phyloP scores from a whole-genome alignment of 2,329 filamentous ascomycete species.

The Coleophoma crateriformis region DNA sequence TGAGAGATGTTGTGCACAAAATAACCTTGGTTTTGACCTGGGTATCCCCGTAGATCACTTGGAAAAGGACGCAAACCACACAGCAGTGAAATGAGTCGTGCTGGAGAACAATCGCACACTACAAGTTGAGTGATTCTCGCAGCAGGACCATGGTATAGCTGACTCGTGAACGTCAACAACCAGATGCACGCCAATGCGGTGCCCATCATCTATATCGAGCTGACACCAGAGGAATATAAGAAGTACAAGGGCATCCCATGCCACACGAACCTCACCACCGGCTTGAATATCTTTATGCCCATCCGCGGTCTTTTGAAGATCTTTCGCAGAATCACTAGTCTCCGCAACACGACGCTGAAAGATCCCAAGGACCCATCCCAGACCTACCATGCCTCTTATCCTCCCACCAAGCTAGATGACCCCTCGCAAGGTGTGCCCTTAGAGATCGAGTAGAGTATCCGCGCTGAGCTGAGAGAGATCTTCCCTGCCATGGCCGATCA shows the following conservation, averaged over 20 bases:
- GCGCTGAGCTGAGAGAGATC: constrained; percentile 16
- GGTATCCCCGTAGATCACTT: constrained; percentile 10
- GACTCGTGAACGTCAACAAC: background rate
- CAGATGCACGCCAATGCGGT: background rate
- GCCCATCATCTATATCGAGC: background rate
- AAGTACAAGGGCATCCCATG: constrained; percentile 24
- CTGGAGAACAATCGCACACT: background rate
- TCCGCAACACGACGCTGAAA: background rate
- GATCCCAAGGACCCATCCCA: background rate
- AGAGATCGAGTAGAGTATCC: constrained; percentile 15
- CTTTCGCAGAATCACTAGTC: background rate
- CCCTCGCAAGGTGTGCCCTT: constrained; percentile 18
- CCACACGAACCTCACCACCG: constrained; percentile 11
- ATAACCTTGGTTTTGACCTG: constrained; percentile 14
- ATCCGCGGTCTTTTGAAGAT: background rate
- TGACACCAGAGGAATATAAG: background rate
- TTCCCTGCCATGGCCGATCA: constrained; percentile 17
- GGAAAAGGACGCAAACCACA: background rate
- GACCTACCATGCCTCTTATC: background rate
- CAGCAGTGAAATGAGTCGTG: background rate
- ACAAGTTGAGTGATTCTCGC: constrained; percentile 10
- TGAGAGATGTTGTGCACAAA: constrained; percentile 12
- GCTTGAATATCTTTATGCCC: background rate
- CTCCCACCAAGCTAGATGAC: constrained; percentile 17
- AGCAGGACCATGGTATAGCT: background rate